Evolutionary conservation across 345 rosid species (phyloP), one percentile per base, ranked within the genome.

Genomic region (Orychophragmus violaceus): DNA sequence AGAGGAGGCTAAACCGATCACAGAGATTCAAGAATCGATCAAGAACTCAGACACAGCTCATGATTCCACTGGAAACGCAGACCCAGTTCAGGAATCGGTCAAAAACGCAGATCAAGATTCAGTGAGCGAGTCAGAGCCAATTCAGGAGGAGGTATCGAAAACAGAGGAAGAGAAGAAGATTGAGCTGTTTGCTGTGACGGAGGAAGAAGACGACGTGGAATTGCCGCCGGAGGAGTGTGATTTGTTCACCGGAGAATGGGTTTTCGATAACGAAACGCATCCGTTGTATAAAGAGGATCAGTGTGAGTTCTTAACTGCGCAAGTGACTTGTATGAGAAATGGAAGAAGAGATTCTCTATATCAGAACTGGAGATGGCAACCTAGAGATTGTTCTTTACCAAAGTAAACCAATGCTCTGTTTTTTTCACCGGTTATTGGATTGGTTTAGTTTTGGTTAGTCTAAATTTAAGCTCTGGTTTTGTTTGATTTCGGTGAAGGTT

Each of bases 281-380:
- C 99, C 97, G 22, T 55, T 94, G 72, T 94, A 90, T 59, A 83
- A 72, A 63, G 99, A 94, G 78, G 92, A 88, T 1, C 84, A 94
- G 13, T 94, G 99, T 36, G 88, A 87, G 78, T 87, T 88, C 36
- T 80, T 94, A 5, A 88, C 97, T 4, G 82, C 87, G 18, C 97
- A 90, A 60, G 95, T 90, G 17, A 90, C 96, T 66, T 94, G 99
- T 76, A 66, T 90, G 84, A 87, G 96, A 72, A 94, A 94, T 29
- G 99, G 96, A 60, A 85, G 97, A 55, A 82, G 61, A 61, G 88
- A 94, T 65, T 90, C 97, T 32, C 10, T 64, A 71, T 94, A 82
- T 41, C 99, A 94, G 86, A 85, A 83, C 5, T 94, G 99, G 99
- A 90, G 84, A 81, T 94, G 97, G 97, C 87, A 94, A 64, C 97